phyloP scores from a whole-genome alignment of 176 grass and related monocot species.

The Oryza glumipatula region DNA sequence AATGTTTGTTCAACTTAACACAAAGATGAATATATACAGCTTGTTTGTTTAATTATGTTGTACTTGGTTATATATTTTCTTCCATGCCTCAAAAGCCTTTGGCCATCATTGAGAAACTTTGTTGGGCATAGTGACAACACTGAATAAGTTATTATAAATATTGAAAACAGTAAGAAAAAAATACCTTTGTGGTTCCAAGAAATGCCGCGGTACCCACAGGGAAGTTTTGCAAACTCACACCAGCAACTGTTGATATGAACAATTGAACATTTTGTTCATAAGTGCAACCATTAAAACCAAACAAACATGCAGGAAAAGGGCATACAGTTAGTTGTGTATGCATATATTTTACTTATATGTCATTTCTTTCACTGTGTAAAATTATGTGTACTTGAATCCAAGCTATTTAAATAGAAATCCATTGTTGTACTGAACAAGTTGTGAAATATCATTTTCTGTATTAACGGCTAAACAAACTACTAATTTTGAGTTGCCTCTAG shows the following conservation, averaged over 20 bases:
- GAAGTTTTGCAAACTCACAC: slow-evolving; percentile 85
- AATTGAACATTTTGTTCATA: neutral
- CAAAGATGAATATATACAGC: neutral
- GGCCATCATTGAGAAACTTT: neutral
- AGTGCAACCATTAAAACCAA: slow-evolving; percentile 19
- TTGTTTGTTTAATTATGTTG: neutral
- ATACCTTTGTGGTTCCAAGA: slow-evolving; percentile 78
- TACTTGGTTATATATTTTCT: neutral
- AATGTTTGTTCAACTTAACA: neutral
- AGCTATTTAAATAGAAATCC: slow-evolving; percentile 17
- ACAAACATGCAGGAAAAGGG: slow-evolving; percentile 8
- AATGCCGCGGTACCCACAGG: slow-evolving; percentile 74
- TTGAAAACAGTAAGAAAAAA: neutral
- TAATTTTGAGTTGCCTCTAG: slow-evolving; percentile 4
- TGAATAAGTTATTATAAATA: slow-evolving; percentile 3
- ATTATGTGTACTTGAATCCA: neutral
- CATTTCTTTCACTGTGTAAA: neutral
- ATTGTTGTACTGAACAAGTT: neutral
- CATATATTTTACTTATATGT: neutral
- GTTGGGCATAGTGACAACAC: slow-evolving; percentile 1
- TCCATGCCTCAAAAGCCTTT: neutral
- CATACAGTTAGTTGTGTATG: slow-evolving; percentile 6
- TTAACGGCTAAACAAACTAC: neutral
- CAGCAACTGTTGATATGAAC: slow-evolving; percentile 56
- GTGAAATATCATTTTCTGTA: neutral